Base-by-base conservation (phyloP, 257 asterid genomes). In the Marsdenia floribunda region DNA sequence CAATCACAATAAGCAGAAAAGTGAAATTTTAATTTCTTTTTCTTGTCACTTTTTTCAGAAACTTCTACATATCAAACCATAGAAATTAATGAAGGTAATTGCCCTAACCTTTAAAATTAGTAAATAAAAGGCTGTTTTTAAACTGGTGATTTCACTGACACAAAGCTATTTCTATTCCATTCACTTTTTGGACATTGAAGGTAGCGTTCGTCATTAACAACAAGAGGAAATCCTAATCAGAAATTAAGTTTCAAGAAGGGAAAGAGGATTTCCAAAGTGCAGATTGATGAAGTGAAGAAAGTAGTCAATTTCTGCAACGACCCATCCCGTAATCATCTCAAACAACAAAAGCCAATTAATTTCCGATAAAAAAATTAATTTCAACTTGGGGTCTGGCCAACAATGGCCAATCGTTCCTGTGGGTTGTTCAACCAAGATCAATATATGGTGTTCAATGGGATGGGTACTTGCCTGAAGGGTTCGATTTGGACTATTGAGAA, bases 281-380 rank as follows among this genome's bases (percentile, higher is more conserved):
- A n/a, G 60, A 26, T 44, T 53, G 38, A 73, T 4, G 42, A 47
- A 66, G 26, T 16, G 3, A 37, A 24, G 3, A 14, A 60, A 8
- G 54, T 38, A 38, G 61, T 70, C 52, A 44, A 33, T 4, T 38
- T 16, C 52, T 14, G 66, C 24, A 35, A 61, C 84, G n/a, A 91
- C 97, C 97, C 83, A 87, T 50, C 96, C 95, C 0, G 95, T 88
- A 78, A 90, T 80, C 96, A 90, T 90, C 81, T 90, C 96, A 57
- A 82, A 90, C 81, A 90, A 81, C 76, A 91, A 85, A 69, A 91
- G n/a, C n/a, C n/a, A n/a, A n/a, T n/a, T n/a, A n/a, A n/a, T n/a
- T n/a, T n/a, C n/a, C n/a, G n/a, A n/a, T n/a, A n/a, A n/a, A n/a
- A n/a, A n/a, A n/a, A n/a, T n/a, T n/a, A n/a, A n/a, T n/a, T n/a